phyloP scores from a whole-genome alignment of 805 yeast species.

The Kodamaea kaohsiungensis region DNA sequence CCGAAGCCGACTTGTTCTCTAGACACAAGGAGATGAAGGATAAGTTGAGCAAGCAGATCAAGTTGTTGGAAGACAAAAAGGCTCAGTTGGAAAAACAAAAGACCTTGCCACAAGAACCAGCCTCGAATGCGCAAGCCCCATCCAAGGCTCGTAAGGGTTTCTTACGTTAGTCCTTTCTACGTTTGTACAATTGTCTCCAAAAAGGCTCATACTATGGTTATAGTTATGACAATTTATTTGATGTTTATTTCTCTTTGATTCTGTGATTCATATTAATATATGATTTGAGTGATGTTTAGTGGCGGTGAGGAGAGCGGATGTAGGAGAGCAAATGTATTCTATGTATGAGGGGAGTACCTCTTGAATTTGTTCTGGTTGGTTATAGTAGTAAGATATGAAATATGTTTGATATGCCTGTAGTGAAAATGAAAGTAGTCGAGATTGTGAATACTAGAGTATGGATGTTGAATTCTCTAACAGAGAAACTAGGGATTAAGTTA shows the following conservation, averaged over 20 bases:
- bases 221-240: conserved; percentile 3
- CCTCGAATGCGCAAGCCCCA: conserved; percentile 47
- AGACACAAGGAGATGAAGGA: conserved; percentile 98
- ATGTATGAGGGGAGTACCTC: no score
- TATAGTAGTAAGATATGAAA: no score
- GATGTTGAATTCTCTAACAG: no score
- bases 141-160: conserved; percentile 76
- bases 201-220: conserved; percentile 1
- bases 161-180: conserved; percentile 50
- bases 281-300: neutral
- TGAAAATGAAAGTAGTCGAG: no score
- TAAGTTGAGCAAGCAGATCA: conserved; percentile 82
- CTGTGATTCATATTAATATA: conserved; percentile 1
- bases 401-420: no score
- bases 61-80: conserved; percentile 89
- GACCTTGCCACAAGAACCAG: conserved; percentile 54
- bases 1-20: conserved; percentile 93
- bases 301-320: no score
- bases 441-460: no score
- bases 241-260: conserved; percentile 1
- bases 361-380: no score
- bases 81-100: conserved; percentile 66
- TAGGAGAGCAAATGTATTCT: no score
- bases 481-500: no score
- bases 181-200: neutral